Percentiles rank a stretch among this genome's conserved stretches.
phyloP scores from a whole-genome alignment of 176 grass and related monocot species.

The Dactylis glomerata region DNA sequence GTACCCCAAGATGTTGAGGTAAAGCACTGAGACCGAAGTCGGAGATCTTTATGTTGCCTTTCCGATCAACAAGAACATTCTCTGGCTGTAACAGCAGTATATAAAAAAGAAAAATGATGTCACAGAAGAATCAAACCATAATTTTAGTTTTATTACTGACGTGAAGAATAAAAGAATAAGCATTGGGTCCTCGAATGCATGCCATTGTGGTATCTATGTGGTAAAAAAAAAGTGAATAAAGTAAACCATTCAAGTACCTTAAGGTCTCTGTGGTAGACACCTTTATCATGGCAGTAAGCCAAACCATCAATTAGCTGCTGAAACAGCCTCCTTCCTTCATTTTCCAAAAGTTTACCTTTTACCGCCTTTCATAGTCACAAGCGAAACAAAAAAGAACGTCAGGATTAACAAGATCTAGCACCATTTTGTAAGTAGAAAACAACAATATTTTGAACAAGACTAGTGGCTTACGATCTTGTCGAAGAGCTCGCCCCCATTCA shows the following conservation, averaged over 20 bases:
- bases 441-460: background rate
- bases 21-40: conserved; percentile 92
- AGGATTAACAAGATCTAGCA: background rate
- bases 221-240: background rate
- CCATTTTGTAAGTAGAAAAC: background rate
- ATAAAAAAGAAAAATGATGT: background rate
- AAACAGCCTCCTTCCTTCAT: conserved; percentile 66
- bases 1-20: conserved; percentile 75
- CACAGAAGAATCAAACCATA: background rate
- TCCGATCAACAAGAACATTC: conserved; percentile 75
- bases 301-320: conserved; percentile 87
- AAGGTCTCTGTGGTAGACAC: conserved; percentile 85
- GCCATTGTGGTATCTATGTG: background rate
- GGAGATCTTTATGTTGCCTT: conserved; percentile 83
- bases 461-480: conserved; percentile 69
- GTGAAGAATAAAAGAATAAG: background rate
- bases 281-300: conserved; percentile 85
- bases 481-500: conserved; percentile 79
- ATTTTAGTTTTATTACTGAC: conserved; percentile 10
- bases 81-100: conserved; percentile 50
- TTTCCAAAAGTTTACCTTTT: conserved; percentile 61
- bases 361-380: conserved; percentile 41
- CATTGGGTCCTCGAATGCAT: background rate
- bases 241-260: conserved; percentile 50
- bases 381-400: background rate